Evolutionary conservation across 2,329 filamentous ascomycete genomes (phyloP), one percentile per base, ranked within the genome.

Genomic region (Camillea tinctor): DNA sequence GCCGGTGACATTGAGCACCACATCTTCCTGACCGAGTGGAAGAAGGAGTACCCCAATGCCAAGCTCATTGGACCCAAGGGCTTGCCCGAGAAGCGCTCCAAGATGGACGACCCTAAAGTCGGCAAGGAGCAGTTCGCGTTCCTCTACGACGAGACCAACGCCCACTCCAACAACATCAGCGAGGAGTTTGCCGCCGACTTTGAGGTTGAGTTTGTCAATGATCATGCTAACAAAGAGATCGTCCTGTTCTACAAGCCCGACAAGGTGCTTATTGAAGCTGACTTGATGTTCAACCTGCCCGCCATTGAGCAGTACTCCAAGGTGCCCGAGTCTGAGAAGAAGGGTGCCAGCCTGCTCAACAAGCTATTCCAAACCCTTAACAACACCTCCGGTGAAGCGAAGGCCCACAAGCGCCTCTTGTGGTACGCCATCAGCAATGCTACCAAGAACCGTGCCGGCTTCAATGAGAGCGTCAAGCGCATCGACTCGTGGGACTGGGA

Each of bases 1-100:
- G 94, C 95, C 0, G 86, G 90, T 1, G 95, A 99, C 74, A 83
- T 91, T 56, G 93, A 99, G 79, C 95, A 99, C 76, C 95, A 99
- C 82, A 92, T 99, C 73, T 96, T 95, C 80, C 74, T 99, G 57
- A 89, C 90, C 0, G 82, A 91, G 54, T 99, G 95, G 94, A 87
- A 90, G 69, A 79, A 84, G 54, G 90, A 86, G 23, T 98, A 86
- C 73, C 93, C 94, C 0, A 75, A 83, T 50, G 93, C 94, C 30
- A 88, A 88, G 69, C 82, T 99, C 53, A 84, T 98, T 69, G 94
- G 88, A 1, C 90, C 92, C 1, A 88, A 94, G 69, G 92, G 91
- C 0, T 85, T 99, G 1, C 87, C 86, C 21, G 92, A 93, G 76
- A 96, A 97, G 79, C 88, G 94, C 49, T 84, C 84, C 60, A 81